phyloP scores from a whole-genome alignment of 1,284 basidiomycete genomes.

The Taiwanofungus camphoratus region DNA sequence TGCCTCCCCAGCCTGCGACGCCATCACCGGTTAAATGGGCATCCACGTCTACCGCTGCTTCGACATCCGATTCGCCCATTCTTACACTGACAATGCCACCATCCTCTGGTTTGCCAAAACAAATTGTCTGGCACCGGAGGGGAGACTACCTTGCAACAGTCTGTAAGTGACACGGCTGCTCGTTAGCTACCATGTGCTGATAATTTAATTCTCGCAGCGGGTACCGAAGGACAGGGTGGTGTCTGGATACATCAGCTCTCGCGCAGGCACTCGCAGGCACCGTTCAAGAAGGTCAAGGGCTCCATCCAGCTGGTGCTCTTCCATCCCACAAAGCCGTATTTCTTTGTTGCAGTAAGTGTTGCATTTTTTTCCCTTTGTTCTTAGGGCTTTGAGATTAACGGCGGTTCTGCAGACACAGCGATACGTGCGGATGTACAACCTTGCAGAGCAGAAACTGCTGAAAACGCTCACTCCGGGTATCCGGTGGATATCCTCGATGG shows the following conservation, averaged over 20 bases:
- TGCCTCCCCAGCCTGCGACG: conserved; percentile 51
- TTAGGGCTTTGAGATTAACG: not conserved
- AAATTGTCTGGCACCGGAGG: conserved; percentile 89
- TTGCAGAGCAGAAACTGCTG: conserved; percentile 88
- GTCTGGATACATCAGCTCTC: conserved; percentile 96
- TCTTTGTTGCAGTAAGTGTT: conserved; percentile 92
- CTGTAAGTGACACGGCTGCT: conserved; percentile 42
- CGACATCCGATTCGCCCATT: conserved; percentile 48
- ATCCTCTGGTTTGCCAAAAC: conserved; percentile 74
- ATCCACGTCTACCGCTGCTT: conserved; percentile 38
- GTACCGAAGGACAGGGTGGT: conserved; percentile 57
- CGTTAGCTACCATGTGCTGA: conserved; percentile 1
- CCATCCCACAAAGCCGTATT: conserved; percentile 91
- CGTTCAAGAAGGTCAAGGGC: conserved; percentile 93
- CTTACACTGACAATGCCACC: conserved; percentile 56
- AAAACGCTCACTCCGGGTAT: conserved; percentile 93
- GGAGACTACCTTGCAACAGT: conserved; percentile 97
- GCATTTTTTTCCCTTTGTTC: not conserved
- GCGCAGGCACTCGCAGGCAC: conserved; percentile 92
- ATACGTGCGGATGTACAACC: conserved; percentile 93
- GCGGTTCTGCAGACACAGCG: conserved; percentile 77
- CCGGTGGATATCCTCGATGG: conserved; percentile 95
- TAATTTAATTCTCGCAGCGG: conserved; percentile 36
- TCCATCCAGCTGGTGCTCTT: conserved; percentile 88
- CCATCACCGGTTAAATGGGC: conserved; percentile 72